These are phyloP conservation scores for Thelonectria rubi DNA, from an alignment of 2,329 filamentous ascomycete genomes.

Conservation along the genomic window DNA sequence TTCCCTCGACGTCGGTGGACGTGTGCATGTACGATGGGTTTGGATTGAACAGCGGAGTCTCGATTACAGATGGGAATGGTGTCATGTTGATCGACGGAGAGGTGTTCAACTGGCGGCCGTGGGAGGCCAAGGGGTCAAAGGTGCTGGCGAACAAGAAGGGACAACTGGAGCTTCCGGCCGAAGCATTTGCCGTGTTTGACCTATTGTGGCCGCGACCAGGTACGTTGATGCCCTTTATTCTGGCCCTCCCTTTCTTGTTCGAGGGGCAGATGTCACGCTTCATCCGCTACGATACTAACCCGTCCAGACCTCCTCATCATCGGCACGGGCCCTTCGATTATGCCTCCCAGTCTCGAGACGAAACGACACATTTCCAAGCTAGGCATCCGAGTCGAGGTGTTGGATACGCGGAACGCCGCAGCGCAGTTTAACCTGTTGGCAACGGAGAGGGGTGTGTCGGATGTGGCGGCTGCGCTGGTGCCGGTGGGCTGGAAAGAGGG, in stretches of 20 bases:
- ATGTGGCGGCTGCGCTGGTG: constrained; percentile 88
- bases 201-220: constrained; percentile 89
- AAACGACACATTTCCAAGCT: constrained; percentile 76
- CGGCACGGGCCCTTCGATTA: constrained; percentile 80
- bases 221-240: constrained; percentile 53
- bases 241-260: not conserved
- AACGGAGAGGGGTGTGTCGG: constrained; percentile 87
- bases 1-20: constrained; percentile 84
- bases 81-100: constrained; percentile 86
- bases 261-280: not conserved
- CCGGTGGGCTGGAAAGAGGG: constrained; percentile 83
- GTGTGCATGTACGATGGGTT: constrained; percentile 86
- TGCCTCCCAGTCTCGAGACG: constrained; percentile 79
- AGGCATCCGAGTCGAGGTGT: constrained; percentile 85
- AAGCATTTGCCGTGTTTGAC: constrained; percentile 78
- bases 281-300: constrained; percentile 21
- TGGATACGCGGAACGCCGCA: constrained; percentile 93
- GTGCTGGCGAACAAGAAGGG: constrained; percentile 77
- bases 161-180: constrained; percentile 78
- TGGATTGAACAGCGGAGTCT: constrained; percentile 81
- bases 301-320: constrained; percentile 82
- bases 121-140: constrained; percentile 62
- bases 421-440: constrained; percentile 94
- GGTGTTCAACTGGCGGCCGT: constrained; percentile 89
- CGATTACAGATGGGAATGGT: constrained; percentile 73